phyloP scores from a whole-genome alignment of 202 grass and related monocot species.

The Setaria viridis region DNA sequence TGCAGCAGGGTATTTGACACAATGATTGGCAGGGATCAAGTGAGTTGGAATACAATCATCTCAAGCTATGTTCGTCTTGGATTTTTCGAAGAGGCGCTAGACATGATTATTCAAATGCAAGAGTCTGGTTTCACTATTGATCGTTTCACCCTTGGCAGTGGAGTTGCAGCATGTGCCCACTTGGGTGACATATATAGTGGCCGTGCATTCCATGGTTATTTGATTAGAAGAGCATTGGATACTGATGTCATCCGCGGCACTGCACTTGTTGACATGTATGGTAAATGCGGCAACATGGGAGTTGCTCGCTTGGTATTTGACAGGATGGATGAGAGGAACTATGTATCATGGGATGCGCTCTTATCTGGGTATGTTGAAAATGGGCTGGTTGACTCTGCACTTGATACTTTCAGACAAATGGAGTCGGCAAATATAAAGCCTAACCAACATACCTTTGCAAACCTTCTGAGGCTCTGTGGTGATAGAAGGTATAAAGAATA shows the following conservation, averaged over 20 bases:
- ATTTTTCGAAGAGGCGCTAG: constrained; percentile 48
- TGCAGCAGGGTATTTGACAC: constrained; percentile 45
- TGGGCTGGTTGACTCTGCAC: constrained; percentile 54
- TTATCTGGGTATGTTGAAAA: constrained; percentile 65
- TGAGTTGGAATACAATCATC: constrained; percentile 73
- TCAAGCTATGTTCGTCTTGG: constrained; percentile 58
- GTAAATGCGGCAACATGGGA: constrained; percentile 54
- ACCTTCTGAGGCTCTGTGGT: constrained; percentile 67
- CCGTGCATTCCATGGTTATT: constrained; percentile 62
- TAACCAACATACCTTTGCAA: constrained; percentile 62
- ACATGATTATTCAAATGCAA: constrained; percentile 64
- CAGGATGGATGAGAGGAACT: constrained; percentile 58
- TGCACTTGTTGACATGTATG: constrained; percentile 74
- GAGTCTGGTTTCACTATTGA: constrained; percentile 48
- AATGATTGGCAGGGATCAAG: constrained; percentile 51
- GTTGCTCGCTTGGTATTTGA: constrained; percentile 54
- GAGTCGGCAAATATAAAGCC: constrained; percentile 45
- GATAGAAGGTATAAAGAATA: constrained; percentile 49
- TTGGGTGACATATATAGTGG: constrained; percentile 62
- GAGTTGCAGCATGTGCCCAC: constrained; percentile 63
- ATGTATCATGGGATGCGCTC: constrained; percentile 69
- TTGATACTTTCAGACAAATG: constrained; percentile 59
- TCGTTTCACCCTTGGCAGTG: constrained; percentile 64
- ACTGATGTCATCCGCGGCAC: constrained; percentile 61
- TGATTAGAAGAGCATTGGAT: constrained; percentile 63